Conservation (phyloP, 495 filamentous ascomycete genomes). For the Podospora didyma region DNA sequence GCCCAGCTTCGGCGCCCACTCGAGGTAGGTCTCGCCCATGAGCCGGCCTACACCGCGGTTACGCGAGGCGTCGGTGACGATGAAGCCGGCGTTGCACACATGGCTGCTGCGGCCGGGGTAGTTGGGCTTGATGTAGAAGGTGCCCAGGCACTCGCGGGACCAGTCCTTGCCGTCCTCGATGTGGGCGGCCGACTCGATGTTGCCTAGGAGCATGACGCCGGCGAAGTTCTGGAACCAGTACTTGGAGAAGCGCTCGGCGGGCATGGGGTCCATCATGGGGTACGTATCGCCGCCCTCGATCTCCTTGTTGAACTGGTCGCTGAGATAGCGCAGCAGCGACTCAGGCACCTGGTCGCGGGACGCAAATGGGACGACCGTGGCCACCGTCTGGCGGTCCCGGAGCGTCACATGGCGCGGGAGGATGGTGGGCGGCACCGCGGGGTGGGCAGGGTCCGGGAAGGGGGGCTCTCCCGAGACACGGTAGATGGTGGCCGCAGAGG, state of each 20-base stretch:
- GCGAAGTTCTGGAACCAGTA: slow-evolving; percentile 98
- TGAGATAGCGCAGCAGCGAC: slow-evolving; percentile 74
- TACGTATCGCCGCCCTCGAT: slow-evolving; percentile 97
- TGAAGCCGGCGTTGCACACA: slow-evolving; percentile 92
- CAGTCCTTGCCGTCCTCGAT: slow-evolving; percentile 71
- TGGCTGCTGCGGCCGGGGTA: slow-evolving; percentile 95
- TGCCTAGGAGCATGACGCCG: slow-evolving; percentile 87
- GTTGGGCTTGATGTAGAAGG: slow-evolving; percentile 96
- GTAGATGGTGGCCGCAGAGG: slow-evolving; percentile 56
- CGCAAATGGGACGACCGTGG: slow-evolving; percentile 84
- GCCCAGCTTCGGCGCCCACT: slow-evolving; percentile 91
- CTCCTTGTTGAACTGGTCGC: slow-evolving; percentile 84
- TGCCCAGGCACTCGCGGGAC: slow-evolving; percentile 81
- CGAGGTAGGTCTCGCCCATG: slow-evolving; percentile 91
- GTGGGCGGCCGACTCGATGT: slow-evolving; percentile 56
- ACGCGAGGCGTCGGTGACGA: slow-evolving; percentile 85
- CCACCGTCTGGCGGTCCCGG: slow-evolving; percentile 82
- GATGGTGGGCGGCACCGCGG: slow-evolving; percentile 65
- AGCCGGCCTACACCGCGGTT: slow-evolving; percentile 86
- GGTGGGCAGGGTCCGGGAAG: slow-evolving; percentile 57
- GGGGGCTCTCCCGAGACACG: slow-evolving; percentile 60
- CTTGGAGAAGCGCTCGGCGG: slow-evolving; percentile 68
- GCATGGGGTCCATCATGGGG: slow-evolving; percentile 80
- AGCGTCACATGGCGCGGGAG: slow-evolving; percentile 81
- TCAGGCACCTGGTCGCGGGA: slow-evolving; percentile 69